Evolutionary conservation across 371 early-diverging fungal species (phyloP), one percentile per base, ranked within the genome.

Genomic region (Circinella minor): DNA sequence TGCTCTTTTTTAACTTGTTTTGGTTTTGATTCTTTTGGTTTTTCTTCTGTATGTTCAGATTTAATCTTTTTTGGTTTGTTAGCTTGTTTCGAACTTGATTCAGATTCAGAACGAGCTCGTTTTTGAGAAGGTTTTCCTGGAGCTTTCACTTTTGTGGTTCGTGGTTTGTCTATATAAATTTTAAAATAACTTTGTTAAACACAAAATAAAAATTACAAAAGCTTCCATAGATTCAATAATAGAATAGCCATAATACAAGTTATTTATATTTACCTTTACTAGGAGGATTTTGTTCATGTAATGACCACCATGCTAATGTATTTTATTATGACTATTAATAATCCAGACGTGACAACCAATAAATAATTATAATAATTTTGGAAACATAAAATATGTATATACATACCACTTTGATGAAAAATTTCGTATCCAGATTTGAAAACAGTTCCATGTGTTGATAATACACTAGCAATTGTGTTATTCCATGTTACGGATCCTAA

Each of bases 371-470:
- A 27, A 27, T 27, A 2, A 27, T 0, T 27, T 27, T 27, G 2
- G 27, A 27, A 27, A 2, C 27, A 27, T 27, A 27, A 27, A 27
- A 27, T 27, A 27, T 2, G 27, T 27, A 43, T 43, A 61, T 8
- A 61, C 65, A 69, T 84, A 76, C 85, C 85, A 63, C 77, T 77
- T 61, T 82, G 81, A 17, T 81, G 72, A 57, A 79, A 76, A 36
- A 87, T 88, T 37, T 92, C 93, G n/a, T 90, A 83, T 20, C 95
- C 95, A 3, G 94, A 93, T n/a, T 81, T 73, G 63, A 95, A 95
- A 37, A 92, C 82, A 27, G 82, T 80, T 20, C 86, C 85, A 37
- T 94, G 93, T 4, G 93, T 93, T 7, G 95, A 94, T 14, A 95
- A 71, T 5, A 90, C 90, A 55, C 92, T 92, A 0, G 95, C 94